These are phyloP conservation scores for Populus hybrid DNA, from an alignment of 441 rosid species.

Conservation along the genomic window DNA sequence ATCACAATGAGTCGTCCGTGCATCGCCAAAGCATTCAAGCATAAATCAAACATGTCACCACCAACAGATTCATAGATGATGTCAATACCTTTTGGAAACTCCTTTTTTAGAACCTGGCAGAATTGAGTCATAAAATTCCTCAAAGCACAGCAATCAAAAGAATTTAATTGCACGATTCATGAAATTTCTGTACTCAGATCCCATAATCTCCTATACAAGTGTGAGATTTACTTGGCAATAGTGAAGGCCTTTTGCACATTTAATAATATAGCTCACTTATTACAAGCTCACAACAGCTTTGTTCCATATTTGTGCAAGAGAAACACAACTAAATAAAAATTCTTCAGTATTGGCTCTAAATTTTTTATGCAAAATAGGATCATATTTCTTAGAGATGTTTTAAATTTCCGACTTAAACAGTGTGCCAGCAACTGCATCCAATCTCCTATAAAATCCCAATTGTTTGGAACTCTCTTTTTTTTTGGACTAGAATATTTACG, in stretches of 20 bases:
- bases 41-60: constrained; percentile 84
- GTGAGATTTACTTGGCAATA: neutral
- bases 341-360: neutral
- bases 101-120: constrained; percentile 73
- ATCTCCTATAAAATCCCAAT: no score
- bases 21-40: constrained; percentile 84
- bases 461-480: no score
- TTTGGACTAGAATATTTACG: no score
- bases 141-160: neutral
- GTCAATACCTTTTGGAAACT: constrained; percentile 85
- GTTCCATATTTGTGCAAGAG: neutral
- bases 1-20: constrained; percentile 81
- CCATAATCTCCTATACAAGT: neutral
- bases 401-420: neutral
- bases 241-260: neutral
- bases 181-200: neutral
- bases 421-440: neutral
- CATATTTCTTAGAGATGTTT: neutral
- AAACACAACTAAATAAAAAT: neutral
- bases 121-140: constrained; percentile 10
- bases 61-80: constrained; percentile 95
- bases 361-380: neutral
- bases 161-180: neutral
- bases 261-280: neutral
- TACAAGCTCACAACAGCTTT: neutral